These are phyloP conservation scores for Phytophthora sp. DNA, from an alignment of 352 stramenopile genomes.

Conservation along the genomic window DNA sequence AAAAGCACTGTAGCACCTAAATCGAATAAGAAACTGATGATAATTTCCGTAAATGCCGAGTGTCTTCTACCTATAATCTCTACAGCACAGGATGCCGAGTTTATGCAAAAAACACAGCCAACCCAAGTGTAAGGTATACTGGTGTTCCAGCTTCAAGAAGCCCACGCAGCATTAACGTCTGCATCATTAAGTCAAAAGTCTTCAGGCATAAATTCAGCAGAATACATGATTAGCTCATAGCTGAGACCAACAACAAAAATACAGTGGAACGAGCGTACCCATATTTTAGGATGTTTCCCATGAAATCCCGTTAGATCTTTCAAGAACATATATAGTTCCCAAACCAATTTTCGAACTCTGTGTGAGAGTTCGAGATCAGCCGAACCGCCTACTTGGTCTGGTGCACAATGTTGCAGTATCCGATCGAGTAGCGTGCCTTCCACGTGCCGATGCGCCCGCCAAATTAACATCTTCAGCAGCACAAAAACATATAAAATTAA, in stretches of 20 bases:
- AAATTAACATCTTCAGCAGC: constrained; percentile 34
- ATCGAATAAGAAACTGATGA: background rate
- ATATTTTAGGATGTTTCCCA: too few relatives aligned
- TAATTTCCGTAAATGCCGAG: background rate
- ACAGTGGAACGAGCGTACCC: too few relatives aligned
- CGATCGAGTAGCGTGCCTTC: constrained; percentile 6
- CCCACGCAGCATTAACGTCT: background rate
- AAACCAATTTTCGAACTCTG: too few relatives aligned
- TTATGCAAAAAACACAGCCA: background rate
- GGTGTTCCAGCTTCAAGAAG: background rate
- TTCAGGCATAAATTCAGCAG: too few relatives aligned
- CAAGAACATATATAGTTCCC: too few relatives aligned
- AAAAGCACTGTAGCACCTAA: background rate
- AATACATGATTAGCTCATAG: too few relatives aligned
- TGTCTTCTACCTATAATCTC: background rate
- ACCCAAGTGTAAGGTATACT: background rate
- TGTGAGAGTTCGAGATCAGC: too few relatives aligned
- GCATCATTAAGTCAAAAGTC: background rate
- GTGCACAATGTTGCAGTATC: constrained; percentile 2
- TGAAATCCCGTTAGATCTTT: too few relatives aligned
- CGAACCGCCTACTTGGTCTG: background rate
- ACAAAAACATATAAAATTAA: constrained; percentile 13
- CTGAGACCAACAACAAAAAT: too few relatives aligned
- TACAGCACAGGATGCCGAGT: background rate
- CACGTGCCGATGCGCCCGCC: constrained; percentile 9